Evolutionary conservation across 768 basidiomycete species (phyloP).

Genomic region (Tylopilus intermedius): DNA sequence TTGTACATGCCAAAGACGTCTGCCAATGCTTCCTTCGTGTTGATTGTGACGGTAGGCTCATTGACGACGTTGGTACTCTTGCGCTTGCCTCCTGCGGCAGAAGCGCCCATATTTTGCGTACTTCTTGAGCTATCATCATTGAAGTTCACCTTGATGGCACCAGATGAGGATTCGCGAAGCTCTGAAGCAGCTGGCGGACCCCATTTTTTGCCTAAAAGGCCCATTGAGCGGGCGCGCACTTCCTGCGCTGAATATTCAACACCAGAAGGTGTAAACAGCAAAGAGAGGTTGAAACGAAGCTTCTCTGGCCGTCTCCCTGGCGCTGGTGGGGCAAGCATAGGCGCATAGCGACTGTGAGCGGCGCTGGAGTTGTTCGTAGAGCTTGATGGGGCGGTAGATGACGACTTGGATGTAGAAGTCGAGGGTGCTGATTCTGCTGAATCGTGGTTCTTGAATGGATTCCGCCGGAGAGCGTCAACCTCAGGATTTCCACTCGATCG

Average conservation of each 20-base stretch:
- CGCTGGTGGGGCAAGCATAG: conserved; percentile 65
- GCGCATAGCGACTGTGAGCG: conserved; percentile 51
- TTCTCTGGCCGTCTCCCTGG: conserved; percentile 72
- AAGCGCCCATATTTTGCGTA: conserved; percentile 35
- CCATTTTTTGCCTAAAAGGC: conserved; percentile 83
- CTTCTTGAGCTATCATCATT: conserved; percentile 53
- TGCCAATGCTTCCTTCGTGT: conserved; percentile 90
- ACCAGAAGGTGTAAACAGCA: conserved; percentile 71
- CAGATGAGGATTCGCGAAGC: conserved; percentile 32
- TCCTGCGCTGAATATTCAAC: conserved; percentile 84
- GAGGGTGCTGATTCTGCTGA: conserved; percentile 26
- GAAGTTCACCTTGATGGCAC: conserved; percentile 47
- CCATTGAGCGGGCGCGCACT: conserved; percentile 75
- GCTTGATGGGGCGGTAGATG: conserved; percentile 21
- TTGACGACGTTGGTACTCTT: conserved; percentile 40
- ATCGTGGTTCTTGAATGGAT: conserved; percentile 35
- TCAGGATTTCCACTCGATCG: conserved; percentile 25
- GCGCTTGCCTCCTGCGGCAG: conserved; percentile 31
- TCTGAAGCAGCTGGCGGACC: conserved; percentile 52
- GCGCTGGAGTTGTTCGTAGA: conserved; percentile 37
- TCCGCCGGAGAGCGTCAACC: conserved; percentile 30
- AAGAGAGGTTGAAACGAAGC: conserved; percentile 58
- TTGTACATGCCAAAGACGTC: conserved; percentile 98
- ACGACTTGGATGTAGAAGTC: conserved; percentile 27
- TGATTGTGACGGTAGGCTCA: conserved; percentile 91